These are phyloP conservation scores for Neurospora intermedia DNA, from an alignment of 495 filamentous ascomycete genomes.

Conservation along the genomic window DNA sequence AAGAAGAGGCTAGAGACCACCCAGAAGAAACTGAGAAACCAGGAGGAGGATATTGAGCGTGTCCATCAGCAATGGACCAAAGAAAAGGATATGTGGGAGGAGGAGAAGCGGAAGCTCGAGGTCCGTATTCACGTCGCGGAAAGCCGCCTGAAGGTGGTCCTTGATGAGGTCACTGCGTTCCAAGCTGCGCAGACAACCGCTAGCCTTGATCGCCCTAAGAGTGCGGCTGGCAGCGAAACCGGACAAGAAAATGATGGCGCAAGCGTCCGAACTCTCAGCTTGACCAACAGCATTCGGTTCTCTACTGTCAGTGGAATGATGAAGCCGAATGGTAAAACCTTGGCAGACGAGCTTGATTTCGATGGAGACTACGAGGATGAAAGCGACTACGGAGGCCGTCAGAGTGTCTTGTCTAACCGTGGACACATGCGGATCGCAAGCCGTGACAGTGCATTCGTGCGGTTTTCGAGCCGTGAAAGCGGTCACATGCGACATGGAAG, in stretches of 20 bases:
- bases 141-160: constrained; percentile 66
- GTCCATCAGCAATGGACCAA: constrained; percentile 65
- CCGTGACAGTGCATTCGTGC: constrained; percentile 14
- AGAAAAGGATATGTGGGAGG: constrained; percentile 74
- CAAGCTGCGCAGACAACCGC: constrained; percentile 47
- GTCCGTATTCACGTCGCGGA: constrained; percentile 79
- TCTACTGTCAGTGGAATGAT: constrained; percentile 49
- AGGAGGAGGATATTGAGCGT: constrained; percentile 75
- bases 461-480: constrained; percentile 4
- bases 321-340: constrained; percentile 56
- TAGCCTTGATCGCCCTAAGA: constrained; percentile 29
- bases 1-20: constrained; percentile 67
- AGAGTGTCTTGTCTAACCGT: constrained; percentile 37
- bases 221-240: constrained; percentile 40
- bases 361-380: constrained; percentile 64
- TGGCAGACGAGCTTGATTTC: constrained; percentile 85
- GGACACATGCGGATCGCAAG: constrained; percentile 27
- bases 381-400: constrained; percentile 42
- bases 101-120: constrained; percentile 70
- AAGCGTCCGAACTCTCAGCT: constrained; percentile 68
- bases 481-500: constrained; percentile 24
- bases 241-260: constrained; percentile 58
- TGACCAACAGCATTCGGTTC: constrained; percentile 62
- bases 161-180: constrained; percentile 72
- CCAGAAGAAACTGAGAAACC: constrained; percentile 64